Evolutionary conservation across 139 green algal genomes (phyloP).

Genomic region (Yamagishiella unicocca): DNA sequence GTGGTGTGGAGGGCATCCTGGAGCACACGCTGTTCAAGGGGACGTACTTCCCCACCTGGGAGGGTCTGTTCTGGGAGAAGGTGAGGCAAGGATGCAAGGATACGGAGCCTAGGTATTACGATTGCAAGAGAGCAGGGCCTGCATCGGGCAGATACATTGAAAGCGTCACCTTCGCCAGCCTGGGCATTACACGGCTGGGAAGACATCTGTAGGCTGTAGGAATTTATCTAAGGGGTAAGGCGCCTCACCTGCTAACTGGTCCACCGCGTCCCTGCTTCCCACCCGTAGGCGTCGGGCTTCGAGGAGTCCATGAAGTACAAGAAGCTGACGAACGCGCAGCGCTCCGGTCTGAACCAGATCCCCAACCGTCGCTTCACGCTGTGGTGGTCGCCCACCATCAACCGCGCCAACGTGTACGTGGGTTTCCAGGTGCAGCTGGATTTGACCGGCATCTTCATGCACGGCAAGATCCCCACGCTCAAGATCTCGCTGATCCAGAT

Average conservation of each 20-base stretch:
- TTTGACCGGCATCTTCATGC: slow-evolving; percentile 99
- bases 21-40: slow-evolving; percentile 99
- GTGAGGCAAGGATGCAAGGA: no score
- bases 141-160: no score
- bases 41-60: slow-evolving; percentile 99
- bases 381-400: slow-evolving; percentile 99
- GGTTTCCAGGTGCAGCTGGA: slow-evolving; percentile 99
- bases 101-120: no score
- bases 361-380: slow-evolving; percentile 99
- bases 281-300: slow-evolving; percentile 69
- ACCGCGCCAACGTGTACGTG: slow-evolving; percentile 99
- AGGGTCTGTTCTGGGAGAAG: slow-evolving; percentile 99
- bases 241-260: background rate
- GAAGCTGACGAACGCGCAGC: slow-evolving; percentile 99
- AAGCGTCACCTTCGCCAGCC: no score
- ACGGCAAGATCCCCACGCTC: slow-evolving; percentile 99
- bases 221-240: no score
- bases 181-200: no score
- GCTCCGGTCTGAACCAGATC: slow-evolving; percentile 98
- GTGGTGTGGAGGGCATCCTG: slow-evolving; percentile 99
- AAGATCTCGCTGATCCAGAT: slow-evolving; percentile 99
- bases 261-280: background rate
- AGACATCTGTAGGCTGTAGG: no score
- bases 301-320: slow-evolving; percentile 99
- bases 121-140: no score